A percentile compares a stretch with the other conserved stretches of the same genome.
Evolutionary conservation across 192 early-diverging fungal species (phyloP).

Genomic region (Podila clonocystis): DNA sequence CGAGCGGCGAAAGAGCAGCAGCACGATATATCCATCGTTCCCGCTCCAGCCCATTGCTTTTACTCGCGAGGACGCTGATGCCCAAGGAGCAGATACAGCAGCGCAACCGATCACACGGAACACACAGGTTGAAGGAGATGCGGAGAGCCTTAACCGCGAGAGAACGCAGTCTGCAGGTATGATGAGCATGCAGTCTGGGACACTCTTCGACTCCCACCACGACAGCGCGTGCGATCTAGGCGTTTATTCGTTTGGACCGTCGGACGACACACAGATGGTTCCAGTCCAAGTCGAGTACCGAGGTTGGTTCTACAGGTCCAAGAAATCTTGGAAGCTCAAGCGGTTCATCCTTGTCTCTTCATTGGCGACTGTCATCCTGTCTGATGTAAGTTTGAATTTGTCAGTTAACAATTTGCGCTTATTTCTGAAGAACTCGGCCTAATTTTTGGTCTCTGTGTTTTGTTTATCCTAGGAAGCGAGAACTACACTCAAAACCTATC

Average conservation of each 20-base stretch:
- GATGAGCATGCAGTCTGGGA: neutral
- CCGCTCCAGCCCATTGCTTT: too few species aligned
- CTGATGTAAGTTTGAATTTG: neutral
- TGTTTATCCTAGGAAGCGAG: neutral
- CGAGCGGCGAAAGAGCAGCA: too few species aligned
- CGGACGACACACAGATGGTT: neutral
- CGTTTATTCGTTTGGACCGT: neutral
- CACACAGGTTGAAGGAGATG: neutral
- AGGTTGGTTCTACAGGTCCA: neutral
- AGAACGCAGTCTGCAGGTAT: neutral
- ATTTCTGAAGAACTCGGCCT: too few species aligned
- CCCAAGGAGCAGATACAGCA: neutral
- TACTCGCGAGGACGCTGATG: too few species aligned
- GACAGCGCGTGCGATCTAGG: neutral
- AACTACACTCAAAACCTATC: neutral
- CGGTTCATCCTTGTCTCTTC: conserved; percentile 5
- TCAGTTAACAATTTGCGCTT: neutral
- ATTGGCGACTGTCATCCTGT: conserved; percentile 1
- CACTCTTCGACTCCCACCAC: neutral
- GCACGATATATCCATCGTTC: too few species aligned
- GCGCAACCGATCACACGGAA: neutral
- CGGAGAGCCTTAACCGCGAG: neutral
- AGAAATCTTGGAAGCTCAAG: neutral
- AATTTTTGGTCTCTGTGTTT: too few species aligned
- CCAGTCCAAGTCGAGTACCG: neutral